These are phyloP conservation scores for Epicoccum sorghinum DNA, from an alignment of 2,329 filamentous ascomycete genomes.

Conservation along the genomic window DNA sequence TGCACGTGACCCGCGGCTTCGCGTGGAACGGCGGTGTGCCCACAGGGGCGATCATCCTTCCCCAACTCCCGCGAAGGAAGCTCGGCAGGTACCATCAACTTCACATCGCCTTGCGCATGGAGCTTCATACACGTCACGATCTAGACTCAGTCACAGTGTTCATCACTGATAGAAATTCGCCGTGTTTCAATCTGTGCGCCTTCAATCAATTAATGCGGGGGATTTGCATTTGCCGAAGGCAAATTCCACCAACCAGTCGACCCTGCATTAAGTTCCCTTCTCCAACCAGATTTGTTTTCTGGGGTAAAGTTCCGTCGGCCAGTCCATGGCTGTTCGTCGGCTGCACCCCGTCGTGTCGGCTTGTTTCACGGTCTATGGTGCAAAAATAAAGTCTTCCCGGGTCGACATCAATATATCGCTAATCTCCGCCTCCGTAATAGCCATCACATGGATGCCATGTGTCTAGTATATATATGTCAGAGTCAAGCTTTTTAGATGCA, in stretches of 20 bases:
- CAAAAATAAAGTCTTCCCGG: slow-evolving; percentile 9
- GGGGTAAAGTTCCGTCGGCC: neutral
- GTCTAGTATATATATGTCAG: slow-evolving; percentile 3
- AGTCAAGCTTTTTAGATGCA: neutral
- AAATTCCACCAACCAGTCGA: slow-evolving; percentile 15
- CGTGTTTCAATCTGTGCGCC: slow-evolving; percentile 28
- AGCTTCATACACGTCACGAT: slow-evolving; percentile 8
- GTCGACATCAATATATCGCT: neutral
- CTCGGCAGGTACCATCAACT: neutral
- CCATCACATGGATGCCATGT: neutral
- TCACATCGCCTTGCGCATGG: slow-evolving; percentile 2
- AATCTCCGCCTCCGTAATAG: neutral
- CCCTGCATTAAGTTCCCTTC: neutral
- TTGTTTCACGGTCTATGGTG: slow-evolving; percentile 7
- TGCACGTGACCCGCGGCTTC: slow-evolving; percentile 3
- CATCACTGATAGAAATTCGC: slow-evolving; percentile 11
- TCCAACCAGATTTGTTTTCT: neutral
- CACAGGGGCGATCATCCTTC: neutral
- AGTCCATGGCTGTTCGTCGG: neutral
- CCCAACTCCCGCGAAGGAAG: neutral
- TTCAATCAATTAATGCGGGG: slow-evolving; percentile 15
- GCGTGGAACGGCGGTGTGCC: too few species aligned
- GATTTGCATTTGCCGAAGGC: neutral
- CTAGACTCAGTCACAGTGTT: neutral
- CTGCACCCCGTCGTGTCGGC: too few species aligned